Percentiles rank a stretch among this genome's conserved stretches.
Evolutionary conservation across 2,329 filamentous ascomycete species (phyloP).

Genomic region (Pleoardoris graminearum): DNA sequence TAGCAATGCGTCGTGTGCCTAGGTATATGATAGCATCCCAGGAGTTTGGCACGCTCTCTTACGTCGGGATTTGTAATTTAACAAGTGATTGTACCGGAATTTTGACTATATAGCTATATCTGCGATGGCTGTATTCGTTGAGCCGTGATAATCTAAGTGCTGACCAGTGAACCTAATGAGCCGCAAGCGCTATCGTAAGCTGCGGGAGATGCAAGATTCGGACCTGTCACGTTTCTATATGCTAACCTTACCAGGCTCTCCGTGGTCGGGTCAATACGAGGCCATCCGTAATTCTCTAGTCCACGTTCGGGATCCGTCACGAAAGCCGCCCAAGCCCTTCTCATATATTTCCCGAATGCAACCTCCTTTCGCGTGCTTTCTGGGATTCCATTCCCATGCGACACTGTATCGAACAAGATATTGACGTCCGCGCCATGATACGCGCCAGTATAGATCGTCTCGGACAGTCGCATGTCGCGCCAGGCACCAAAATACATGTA

Average conservation of each 20-base stretch:
- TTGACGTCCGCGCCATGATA: conserved; percentile 45
- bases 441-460: conserved; percentile 36
- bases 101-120: too few species aligned
- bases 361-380: conserved; percentile 28
- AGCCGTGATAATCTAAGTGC: too few species aligned
- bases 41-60: too few species aligned
- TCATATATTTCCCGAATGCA: conserved; percentile 37
- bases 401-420: conserved; percentile 41
- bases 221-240: background rate
- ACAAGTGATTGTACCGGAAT: too few species aligned
- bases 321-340: conserved; percentile 42
- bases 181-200: background rate
- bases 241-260: background rate
- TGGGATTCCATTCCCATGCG: conserved; percentile 27
- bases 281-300: conserved; percentile 41
- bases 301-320: conserved; percentile 35
- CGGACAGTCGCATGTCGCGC: conserved; percentile 38
- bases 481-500: conserved; percentile 45
- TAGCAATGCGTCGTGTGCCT: background rate
- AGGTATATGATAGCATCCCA: too few species aligned
- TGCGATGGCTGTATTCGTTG: too few species aligned
- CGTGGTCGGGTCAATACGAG: conserved; percentile 13
- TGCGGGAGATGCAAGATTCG: background rate
- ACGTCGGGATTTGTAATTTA: too few species aligned
- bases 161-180: background rate